These are phyloP conservation scores for Prunus kanzakura DNA, from an alignment of 306 rosid genomes.

Conservation along the genomic window DNA sequence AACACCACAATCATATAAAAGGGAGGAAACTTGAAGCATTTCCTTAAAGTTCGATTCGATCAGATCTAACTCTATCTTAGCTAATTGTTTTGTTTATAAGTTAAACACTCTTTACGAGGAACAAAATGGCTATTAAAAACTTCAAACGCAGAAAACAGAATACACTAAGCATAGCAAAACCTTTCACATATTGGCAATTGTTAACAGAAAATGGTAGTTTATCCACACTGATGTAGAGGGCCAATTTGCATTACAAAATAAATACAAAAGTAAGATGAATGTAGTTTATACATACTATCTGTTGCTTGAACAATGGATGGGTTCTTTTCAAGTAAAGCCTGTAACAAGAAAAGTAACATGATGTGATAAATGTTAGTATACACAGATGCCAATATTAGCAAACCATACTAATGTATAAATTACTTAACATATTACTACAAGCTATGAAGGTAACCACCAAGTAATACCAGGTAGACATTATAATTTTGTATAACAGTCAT, in stretches of 20 bases:
- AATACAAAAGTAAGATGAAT: neutral
- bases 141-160: neutral
- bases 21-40: neutral
- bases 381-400: neutral
- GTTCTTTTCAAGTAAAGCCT: slow-evolving; percentile 72
- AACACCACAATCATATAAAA: neutral
- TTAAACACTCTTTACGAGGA: no score
- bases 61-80: neutral
- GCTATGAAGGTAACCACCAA: neutral
- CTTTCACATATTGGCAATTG: neutral
- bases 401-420: neutral
- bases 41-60: neutral
- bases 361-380: neutral
- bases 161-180: neutral
- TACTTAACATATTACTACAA: neutral
- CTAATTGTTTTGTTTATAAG: neutral
- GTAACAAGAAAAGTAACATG: slow-evolving; percentile 27
- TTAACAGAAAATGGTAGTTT: neutral
- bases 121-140: neutral
- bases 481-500: slow-evolving; percentile 10
- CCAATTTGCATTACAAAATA: neutral
- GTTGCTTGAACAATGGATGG: slow-evolving; percentile 51
- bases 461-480: neutral
- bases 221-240: neutral
- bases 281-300: slow-evolving; percentile 39